A percentile compares a stretch with the other conserved stretches of the same genome.
Conservation (phyloP, 345 rosid genomes). For the Brassica juncea region DNA sequence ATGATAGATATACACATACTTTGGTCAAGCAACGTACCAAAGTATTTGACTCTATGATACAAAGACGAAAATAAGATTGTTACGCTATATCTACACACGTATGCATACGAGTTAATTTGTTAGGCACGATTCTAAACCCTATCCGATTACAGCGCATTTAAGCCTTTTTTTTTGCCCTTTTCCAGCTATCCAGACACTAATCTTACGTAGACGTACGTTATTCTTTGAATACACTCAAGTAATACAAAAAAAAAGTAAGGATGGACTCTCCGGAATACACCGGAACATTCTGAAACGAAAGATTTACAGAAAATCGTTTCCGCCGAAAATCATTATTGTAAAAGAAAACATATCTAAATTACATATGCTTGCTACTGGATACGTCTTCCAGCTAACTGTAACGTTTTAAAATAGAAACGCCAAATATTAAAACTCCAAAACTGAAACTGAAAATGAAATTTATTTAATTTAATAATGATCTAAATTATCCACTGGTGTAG, state of each 20-base stretch:
- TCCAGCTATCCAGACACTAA: too few relatives aligned
- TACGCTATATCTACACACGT: conserved; percentile 20
- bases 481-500: not conserved
- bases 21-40: conserved; percentile 24
- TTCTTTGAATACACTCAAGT: not conserved
- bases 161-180: not conserved
- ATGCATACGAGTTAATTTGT: conserved; percentile 16
- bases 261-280: not conserved
- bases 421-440: too few relatives aligned
- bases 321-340: not conserved
- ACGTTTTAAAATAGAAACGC: too few relatives aligned
- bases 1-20: not conserved
- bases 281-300: too few relatives aligned
- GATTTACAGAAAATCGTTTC: too few relatives aligned
- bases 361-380: too few relatives aligned
- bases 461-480: not conserved
- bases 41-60: conserved; percentile 22
- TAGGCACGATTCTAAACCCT: conserved; percentile 26
- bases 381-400: not conserved
- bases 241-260: not conserved
- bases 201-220: not conserved
- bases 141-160: not conserved
- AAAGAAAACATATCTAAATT: not conserved
- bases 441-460: too few relatives aligned
- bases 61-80: conserved; percentile 22